Evolutionary conservation across 306 rosid species (phyloP).

Genomic region (Carpinus viminea): DNA sequence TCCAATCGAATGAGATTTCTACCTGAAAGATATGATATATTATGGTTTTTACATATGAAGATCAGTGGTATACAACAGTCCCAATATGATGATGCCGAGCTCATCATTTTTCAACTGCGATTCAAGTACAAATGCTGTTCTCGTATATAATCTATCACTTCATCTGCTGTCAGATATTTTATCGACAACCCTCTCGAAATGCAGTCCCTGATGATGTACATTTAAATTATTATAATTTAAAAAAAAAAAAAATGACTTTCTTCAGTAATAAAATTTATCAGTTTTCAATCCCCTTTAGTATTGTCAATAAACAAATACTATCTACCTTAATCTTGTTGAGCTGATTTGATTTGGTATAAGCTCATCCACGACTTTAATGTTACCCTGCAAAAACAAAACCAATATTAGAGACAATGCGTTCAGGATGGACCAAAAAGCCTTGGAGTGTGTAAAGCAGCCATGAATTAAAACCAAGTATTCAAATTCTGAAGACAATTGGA

Average conservation of each 20-base stretch:
- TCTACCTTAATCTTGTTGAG: conserved; percentile 80
- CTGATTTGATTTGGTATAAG: conserved; percentile 83
- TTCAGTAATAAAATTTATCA: not conserved
- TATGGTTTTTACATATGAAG: conserved; percentile 3
- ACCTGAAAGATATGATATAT: not conserved
- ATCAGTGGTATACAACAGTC: not conserved
- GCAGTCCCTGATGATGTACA: conserved; percentile 69
- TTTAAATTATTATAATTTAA: not conserved
- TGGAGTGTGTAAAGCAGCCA: not conserved
- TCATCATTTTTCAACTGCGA: conserved; percentile 35
- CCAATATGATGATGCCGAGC: not conserved
- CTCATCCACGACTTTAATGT: conserved; percentile 74
- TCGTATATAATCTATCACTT: conserved; percentile 67
- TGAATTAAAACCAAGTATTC: not conserved
- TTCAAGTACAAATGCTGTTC: conserved; percentile 50
- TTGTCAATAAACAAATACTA: conserved; percentile 9
- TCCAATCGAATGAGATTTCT: not conserved
- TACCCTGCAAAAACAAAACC: conserved; percentile 44
- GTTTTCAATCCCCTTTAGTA: not conserved
- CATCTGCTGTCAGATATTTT: conserved; percentile 76
- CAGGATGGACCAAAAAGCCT: not conserved
- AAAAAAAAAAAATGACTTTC: not conserved
- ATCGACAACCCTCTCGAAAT: conserved; percentile 78
- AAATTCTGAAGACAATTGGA: no score
- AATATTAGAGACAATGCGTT: conserved; percentile 7